Percentiles rank a stretch among this genome's conserved stretches.
phyloP scores from a whole-genome alignment of 805 yeast genomes.

The Yarrowia sp. region DNA sequence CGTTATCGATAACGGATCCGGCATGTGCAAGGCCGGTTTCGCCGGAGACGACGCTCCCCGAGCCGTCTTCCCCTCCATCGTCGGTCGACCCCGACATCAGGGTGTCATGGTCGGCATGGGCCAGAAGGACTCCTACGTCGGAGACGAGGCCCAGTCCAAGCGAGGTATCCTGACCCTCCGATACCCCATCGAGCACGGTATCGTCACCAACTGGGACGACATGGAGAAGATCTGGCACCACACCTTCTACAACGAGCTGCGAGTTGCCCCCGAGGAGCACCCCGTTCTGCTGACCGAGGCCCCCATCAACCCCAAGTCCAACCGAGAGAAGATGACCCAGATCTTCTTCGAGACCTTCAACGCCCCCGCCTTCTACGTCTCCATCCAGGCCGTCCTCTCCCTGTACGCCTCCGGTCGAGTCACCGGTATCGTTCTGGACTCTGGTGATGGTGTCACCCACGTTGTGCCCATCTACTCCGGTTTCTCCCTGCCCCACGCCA shows the following conservation, averaged over 20 bases:
- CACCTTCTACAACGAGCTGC: slow-evolving; percentile 99
- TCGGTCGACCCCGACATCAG: slow-evolving; percentile 99
- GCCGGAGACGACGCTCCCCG: slow-evolving; percentile 99
- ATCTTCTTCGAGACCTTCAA: slow-evolving; percentile 98
- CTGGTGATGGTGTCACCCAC: slow-evolving; percentile 99
- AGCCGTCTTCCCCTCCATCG: slow-evolving; percentile 99
- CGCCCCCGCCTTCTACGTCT: slow-evolving; percentile 98
- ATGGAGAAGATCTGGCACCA: slow-evolving; percentile 99
- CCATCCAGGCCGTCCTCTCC: slow-evolving; percentile 97
- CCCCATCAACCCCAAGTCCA: slow-evolving; percentile 98
- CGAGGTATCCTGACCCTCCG: slow-evolving; percentile 99
- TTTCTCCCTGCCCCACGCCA: slow-evolving; percentile 98
- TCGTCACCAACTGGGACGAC: slow-evolving; percentile 99
- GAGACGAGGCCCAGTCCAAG: slow-evolving; percentile 99
- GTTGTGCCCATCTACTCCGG: slow-evolving; percentile 99
- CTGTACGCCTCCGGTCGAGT: slow-evolving; percentile 99
- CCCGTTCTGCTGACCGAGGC: slow-evolving; percentile 99
- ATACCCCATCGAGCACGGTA: slow-evolving; percentile 99
- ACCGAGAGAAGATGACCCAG: slow-evolving; percentile 99
- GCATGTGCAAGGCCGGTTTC: slow-evolving; percentile 99
- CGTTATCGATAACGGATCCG: slow-evolving; percentile 99
- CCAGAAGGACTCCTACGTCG: slow-evolving; percentile 99
- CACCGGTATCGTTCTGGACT: slow-evolving; percentile 98
- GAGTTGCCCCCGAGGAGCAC: slow-evolving; percentile 99
- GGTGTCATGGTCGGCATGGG: slow-evolving; percentile 99